Base-by-base conservation (phyloP, 306 rosid species). In the Sophora flavescens region DNA sequence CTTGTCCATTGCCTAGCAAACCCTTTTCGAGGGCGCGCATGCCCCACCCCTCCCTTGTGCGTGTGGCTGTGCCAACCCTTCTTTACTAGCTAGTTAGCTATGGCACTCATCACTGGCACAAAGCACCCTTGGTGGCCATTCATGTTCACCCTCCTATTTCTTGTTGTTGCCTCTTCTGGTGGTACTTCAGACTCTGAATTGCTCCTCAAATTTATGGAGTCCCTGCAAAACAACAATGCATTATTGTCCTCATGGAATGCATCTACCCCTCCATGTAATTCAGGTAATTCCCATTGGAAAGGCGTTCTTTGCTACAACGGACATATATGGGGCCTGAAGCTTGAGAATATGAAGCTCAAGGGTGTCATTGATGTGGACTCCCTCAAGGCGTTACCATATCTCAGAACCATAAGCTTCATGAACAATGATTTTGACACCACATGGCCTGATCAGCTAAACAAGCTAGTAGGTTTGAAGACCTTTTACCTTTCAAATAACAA, bases 341-440 rank as follows among this genome's bases (percentile, higher is more conserved):
- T 95, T 0, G 92, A 92, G 58, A 84, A 87, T 1, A 80, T 86
- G 96, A 84, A 81, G 54, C 88, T 95, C 16, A 87, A 76, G 35
- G 98, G 98, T 9, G 14, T 2, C 36, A 77, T 95, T 33, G 83
- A 92, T 33, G 65, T 90, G 0, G 81, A 80, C 3, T n/a, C 85
- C 22, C 91, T 95, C 1, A 58, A 18, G 6, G 67, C 54, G 22
- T 54, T 92, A 38, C 84, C 90, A 0, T 59, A 78, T 68, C 83
- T 95, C 6, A 85, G 90, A 64, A 78, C 86, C 54, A 1, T 95
- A 2, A 90, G 97, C 66, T 11, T 95, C 9, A 89, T 80, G 92
- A n/a, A 79, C 17, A 95, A 95, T 18, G 63, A 74, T 7, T 88
- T 95, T 5, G 85, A 88, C 0, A 82, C 84, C 9, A 4, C 82